Evolutionary conservation across 1,284 basidiomycete species (phyloP), one percentile per base, ranked within the genome.

Genomic region (Meripilus lineatus): DNA sequence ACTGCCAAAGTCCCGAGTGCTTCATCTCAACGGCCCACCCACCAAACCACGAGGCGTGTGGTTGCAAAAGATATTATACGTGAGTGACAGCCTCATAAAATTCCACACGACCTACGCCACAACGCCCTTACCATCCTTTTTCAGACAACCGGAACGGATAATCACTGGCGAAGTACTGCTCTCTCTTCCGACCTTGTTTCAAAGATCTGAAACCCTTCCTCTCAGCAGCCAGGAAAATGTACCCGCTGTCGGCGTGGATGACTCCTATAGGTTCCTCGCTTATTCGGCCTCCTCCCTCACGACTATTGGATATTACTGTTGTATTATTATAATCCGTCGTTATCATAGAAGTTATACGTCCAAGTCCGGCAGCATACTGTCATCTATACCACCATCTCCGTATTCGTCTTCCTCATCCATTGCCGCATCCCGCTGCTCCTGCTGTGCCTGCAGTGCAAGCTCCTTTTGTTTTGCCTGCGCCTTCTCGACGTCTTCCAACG

Each of bases 401-500:
- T 78, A 86, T 35, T 81, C 77, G 46, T 81, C 79, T 21, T 69
- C 72, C 5, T 76, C 73, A 21, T 57, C 59, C 43, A 50, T 42
- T 36, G 63, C 65, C 53, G 58, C 58, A 42, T 48, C 44, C 23
- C 21, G 24, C 32, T 32, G 23, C 38, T 75, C 71, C 49, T 42
- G 40, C 44, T 42, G 20, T n/a, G 67, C 62, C 53, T 76, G 69
- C 36, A 71, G 49, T 43, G 34, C 71, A 15, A 77, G 64, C 37
- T 72, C 81, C 53, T 72, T 79, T 56, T 91, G 86, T 57, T 88
- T 89, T 28, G 75, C 80, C 61, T 93, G 89, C 21, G 85, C 84
- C 58, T 79, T 81, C 56, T 88, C 74, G 26, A 96, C 74, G 59
- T 96, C 89, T 54, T 86, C 84, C 6, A 94, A 62, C 26, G 91